These are phyloP conservation scores for Dipteronia dyeriana DNA, from an alignment of 345 rosid species.

Conservation along the genomic window DNA sequence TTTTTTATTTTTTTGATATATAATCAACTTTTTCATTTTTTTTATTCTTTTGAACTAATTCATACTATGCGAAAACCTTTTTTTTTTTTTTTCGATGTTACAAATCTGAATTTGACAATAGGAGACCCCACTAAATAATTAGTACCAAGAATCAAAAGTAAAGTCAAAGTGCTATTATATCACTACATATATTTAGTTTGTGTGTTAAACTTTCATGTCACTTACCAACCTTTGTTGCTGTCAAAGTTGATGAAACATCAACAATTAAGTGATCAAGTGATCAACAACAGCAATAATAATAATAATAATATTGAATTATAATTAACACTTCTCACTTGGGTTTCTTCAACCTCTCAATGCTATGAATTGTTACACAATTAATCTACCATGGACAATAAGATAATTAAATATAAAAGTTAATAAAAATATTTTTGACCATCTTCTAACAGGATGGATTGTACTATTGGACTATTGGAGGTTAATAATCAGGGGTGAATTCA, in stretches of 20 bases:
- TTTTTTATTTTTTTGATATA: not conserved
- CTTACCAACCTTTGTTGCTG: constrained; percentile 15
- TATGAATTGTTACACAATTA: not conserved
- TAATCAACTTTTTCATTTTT: not conserved
- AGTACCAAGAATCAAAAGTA: not conserved
- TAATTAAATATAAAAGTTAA: not conserved
- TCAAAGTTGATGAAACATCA: not conserved
- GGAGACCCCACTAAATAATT: not conserved
- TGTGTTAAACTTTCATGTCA: constrained; percentile 7
- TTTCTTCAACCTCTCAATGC: not conserved
- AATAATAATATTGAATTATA: not conserved
- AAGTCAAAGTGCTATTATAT: not conserved
- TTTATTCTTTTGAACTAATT: no score
- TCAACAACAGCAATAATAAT: not conserved
- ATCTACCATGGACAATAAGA: constrained; percentile 7
- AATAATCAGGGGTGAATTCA: no score
- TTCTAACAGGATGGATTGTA: not conserved
- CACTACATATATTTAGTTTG: not conserved
- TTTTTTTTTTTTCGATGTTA: no score
- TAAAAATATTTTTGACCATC: not conserved
- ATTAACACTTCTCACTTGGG: not conserved
- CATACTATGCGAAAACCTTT: no score
- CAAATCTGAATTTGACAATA: no score
- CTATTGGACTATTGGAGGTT: no score
- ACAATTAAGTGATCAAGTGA: no score